Percentiles rank a stretch among this genome's conserved stretches.
Evolutionary conservation across 106 monocot genomes (phyloP).

Genomic region (Allium fistulosum): DNA sequence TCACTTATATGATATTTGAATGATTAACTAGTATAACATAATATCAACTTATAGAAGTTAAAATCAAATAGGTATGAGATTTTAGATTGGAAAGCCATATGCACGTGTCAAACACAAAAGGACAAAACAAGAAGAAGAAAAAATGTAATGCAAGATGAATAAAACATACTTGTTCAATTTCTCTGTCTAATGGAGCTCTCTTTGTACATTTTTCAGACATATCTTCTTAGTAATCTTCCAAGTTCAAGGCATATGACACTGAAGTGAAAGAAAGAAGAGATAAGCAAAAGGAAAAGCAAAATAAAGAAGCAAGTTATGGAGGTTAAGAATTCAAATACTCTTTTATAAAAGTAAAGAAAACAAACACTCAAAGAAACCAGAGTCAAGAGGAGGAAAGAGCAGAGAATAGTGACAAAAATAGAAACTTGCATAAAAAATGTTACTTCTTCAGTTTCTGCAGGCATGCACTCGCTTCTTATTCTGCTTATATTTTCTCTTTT

Average conservation of each 20-base stretch:
- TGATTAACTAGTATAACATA: too few relatives aligned
- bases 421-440: background rate
- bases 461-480: background rate
- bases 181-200: slow-evolving; percentile 37
- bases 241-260: slow-evolving; percentile 1
- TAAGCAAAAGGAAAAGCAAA: slow-evolving; percentile 9
- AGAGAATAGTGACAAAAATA: background rate
- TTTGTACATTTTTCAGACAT: slow-evolving; percentile 36
- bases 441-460: background rate
- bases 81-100: background rate
- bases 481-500: background rate
- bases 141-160: background rate
- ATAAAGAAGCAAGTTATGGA: background rate
- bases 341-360: slow-evolving; percentile 14
- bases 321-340: background rate
- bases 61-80: background rate
- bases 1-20: too few relatives aligned
- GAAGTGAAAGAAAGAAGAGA: slow-evolving; percentile 3
- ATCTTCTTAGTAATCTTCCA: background rate
- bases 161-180: slow-evolving; percentile 38
- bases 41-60: background rate
- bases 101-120: background rate
- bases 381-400: background rate
- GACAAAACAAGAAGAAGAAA: background rate
- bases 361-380: background rate